Evolutionary conservation across 257 asterid genomes (phyloP).

Genomic region (Nyctanthes arbortristis): DNA sequence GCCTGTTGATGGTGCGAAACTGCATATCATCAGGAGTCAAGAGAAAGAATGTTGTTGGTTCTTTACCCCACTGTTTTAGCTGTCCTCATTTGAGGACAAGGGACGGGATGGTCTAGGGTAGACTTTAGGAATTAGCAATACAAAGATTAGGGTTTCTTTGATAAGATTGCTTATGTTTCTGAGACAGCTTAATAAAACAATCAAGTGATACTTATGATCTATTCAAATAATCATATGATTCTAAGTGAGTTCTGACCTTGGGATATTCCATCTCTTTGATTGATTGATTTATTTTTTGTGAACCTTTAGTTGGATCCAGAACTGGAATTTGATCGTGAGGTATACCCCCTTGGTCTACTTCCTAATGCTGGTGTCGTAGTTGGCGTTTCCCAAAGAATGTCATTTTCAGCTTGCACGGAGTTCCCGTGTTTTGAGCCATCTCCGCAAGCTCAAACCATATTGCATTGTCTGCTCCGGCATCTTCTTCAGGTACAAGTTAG

Average conservation of each 20-base stretch:
- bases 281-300: slow-evolving; percentile 34
- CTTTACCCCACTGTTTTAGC: not conserved
- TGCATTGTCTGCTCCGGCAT: slow-evolving; percentile 97
- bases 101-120: not conserved
- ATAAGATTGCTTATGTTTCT: not conserved
- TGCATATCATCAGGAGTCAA: not conserved
- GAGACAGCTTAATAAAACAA: not conserved
- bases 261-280: slow-evolving; percentile 26
- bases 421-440: slow-evolving; percentile 99
- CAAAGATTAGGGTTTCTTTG: not conserved
- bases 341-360: slow-evolving; percentile 97
- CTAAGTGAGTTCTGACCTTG: not conserved
- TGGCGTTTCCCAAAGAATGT: slow-evolving; percentile 98
- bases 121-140: not conserved
- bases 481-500: slow-evolving; percentile 83
- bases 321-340: slow-evolving; percentile 99
- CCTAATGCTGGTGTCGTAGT: slow-evolving; percentile 98
- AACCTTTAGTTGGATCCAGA: slow-evolving; percentile 90
- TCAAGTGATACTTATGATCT: not conserved
- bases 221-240: slow-evolving; percentile 14
- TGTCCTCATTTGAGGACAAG: not conserved
- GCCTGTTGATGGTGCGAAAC: not conserved
- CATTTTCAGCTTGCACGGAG: slow-evolving; percentile 96
- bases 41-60: not conserved
- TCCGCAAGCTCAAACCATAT: slow-evolving; percentile 98